Evolutionary conservation across 2,329 filamentous ascomycete species (phyloP).

Genomic region (Metarhizium album): DNA sequence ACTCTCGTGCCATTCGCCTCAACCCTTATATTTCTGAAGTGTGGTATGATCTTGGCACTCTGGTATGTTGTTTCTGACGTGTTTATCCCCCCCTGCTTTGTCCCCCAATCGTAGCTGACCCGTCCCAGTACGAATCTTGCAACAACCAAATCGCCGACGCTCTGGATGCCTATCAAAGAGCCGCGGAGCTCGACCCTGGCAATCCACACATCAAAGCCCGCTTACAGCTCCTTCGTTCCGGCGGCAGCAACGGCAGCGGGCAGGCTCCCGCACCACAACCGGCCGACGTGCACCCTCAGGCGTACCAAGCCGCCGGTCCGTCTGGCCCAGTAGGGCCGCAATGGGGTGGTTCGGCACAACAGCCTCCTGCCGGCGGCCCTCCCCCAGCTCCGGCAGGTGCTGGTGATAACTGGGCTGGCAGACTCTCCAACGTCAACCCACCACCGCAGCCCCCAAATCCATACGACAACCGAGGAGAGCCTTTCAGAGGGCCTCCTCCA

Average conservation of each 20-base stretch:
- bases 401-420: conserved; percentile 46
- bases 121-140: conserved; percentile 78
- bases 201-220: conserved; percentile 97
- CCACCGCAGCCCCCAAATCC: conserved; percentile 69
- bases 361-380: conserved; percentile 39
- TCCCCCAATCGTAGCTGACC: conserved; percentile 18
- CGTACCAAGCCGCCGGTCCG: conserved; percentile 75
- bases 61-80: conserved; percentile 46
- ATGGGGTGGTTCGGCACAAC: conserved; percentile 70
- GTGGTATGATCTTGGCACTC: conserved; percentile 94
- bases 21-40: conserved; percentile 99
- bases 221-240: conserved; percentile 76
- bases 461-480: conserved; percentile 62
- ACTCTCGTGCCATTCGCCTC: conserved; percentile 88
- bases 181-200: conserved; percentile 82
- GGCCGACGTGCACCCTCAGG: conserved; percentile 90
- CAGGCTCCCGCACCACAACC: conserved; percentile 75
- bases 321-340: conserved; percentile 76
- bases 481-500: conserved; percentile 54
- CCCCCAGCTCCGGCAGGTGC: conserved; percentile 51
- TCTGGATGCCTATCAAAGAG: conserved; percentile 87
- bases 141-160: conserved; percentile 98
- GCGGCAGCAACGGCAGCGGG: conserved; percentile 60
- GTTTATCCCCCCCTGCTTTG: conserved; percentile 23
- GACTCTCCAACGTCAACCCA: conserved; percentile 69